Conservation (phyloP, 2,329 filamentous ascomycete species). For the Botrytis fabae region DNA sequence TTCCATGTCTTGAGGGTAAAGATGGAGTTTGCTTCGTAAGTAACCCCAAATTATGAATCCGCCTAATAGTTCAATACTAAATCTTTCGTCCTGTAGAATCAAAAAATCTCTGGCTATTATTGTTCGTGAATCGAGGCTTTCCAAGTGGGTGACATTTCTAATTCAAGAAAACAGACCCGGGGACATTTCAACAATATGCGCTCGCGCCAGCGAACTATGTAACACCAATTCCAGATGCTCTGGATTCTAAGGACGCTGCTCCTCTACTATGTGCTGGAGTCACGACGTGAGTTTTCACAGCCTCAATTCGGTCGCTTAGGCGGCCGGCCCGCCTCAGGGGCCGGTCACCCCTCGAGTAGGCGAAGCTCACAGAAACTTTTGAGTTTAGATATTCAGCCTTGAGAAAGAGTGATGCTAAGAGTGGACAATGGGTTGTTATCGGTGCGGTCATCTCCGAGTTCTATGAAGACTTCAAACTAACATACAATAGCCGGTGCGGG, state of each 20-base stretch:
- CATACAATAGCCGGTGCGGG: constrained; percentile 52
- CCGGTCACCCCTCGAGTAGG: constrained; percentile 28
- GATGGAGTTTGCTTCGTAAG: constrained; percentile 67
- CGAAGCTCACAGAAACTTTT: constrained; percentile 31
- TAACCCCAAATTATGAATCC: constrained; percentile 8
- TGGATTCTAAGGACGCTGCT: constrained; percentile 61
- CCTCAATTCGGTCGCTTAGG: constrained; percentile 23
- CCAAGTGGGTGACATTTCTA: not conserved
- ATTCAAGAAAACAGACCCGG: constrained; percentile 46
- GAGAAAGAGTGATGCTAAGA: constrained; percentile 57
- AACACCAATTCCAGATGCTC: constrained; percentile 64
- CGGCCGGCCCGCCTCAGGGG: constrained; percentile 23
- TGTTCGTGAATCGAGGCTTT: constrained; percentile 40
- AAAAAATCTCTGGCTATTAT: constrained; percentile 65
- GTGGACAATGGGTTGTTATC: constrained; percentile 41
- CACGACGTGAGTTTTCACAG: constrained; percentile 48
- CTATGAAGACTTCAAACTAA: constrained; percentile 29
- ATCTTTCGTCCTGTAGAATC: constrained; percentile 41
- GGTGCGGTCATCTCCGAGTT: constrained; percentile 31
- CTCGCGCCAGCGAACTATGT: constrained; percentile 66
- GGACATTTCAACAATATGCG: constrained; percentile 72
- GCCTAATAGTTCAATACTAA: constrained; percentile 22
- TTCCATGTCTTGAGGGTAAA: constrained; percentile 54
- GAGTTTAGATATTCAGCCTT: constrained; percentile 57
- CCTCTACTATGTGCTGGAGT: constrained; percentile 69